Evolutionary conservation across 345 rosid genomes (phyloP), one percentile per base, ranked within the genome.

Genomic region (Acer negundo): DNA sequence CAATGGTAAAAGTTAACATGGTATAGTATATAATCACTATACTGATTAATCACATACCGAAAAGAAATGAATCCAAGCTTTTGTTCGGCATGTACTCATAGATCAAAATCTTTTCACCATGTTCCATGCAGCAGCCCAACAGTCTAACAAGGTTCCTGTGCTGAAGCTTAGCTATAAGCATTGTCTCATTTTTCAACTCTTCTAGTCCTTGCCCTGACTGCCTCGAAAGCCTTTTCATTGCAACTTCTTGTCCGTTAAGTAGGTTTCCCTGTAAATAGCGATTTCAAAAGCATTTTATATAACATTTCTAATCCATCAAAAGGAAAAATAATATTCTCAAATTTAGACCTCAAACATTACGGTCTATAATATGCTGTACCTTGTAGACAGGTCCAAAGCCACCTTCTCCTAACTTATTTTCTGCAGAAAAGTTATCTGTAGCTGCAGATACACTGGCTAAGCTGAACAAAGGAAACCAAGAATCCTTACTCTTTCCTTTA

Each of bases 351-450:
- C 6, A 35, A 35, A 35, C 38, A 35, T 42, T 2, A 42, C 46
- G 0, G 11, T 42, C 11, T 42, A 8, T 42, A 42, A 42, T 42
- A 42, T 42, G 46, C 0, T 42, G 11, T 9, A 86, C 86, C 88
- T 82, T 86, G 81, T 85, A 84, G 22, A 85, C 92, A 75, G 86
- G 78, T 51, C 90, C 89, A 69, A 85, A 89, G 68, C 90, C 89
- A 61, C 92, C 89, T 67, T 84, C 84, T 26, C 92, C 88, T 23
- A 87, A 84, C 82, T 84, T 81, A 70, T 86, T 86, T 73, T 55
- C 66, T 24, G 55, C 47, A 1, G 86, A 78, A 62, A 89, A 89
- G 47, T 80, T 77, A 76, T 84, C 70, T 1, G 89, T 83, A 23
- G 90, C 90, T 49, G 76, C 68, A 17, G 82, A 83, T 62, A 87